These are phyloP conservation scores for Cyphellophora attinorum DNA, from an alignment of 2,329 filamentous ascomycete species.

Conservation along the genomic window DNA sequence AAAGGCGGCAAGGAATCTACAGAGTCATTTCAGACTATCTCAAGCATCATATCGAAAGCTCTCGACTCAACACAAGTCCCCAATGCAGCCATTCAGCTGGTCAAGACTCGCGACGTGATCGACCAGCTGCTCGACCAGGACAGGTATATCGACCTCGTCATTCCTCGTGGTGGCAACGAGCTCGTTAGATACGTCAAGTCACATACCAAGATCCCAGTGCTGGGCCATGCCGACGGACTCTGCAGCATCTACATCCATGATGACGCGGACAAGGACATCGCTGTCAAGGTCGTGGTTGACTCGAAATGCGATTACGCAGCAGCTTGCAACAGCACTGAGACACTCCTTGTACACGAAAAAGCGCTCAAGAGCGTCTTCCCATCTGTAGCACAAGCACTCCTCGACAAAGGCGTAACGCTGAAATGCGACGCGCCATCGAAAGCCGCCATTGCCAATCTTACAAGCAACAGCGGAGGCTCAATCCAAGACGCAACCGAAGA, in stretches of 20 bases:
- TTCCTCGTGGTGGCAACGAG: slow-evolving; percentile 83
- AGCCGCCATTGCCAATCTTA: slow-evolving; percentile 46
- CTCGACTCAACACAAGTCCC: slow-evolving; percentile 66
- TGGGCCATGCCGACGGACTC: slow-evolving; percentile 91
- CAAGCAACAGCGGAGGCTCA: slow-evolving; percentile 32
- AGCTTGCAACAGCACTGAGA: slow-evolving; percentile 91
- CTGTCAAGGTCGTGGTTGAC: slow-evolving; percentile 70
- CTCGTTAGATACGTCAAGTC: slow-evolving; percentile 83
- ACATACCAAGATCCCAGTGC: slow-evolving; percentile 85
- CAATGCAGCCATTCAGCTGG: slow-evolving; percentile 80
- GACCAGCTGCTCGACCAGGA: slow-evolving; percentile 79
- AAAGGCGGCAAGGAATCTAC: slow-evolving; percentile 97
- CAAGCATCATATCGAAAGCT: slow-evolving; percentile 70
- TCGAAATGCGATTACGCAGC: slow-evolving; percentile 92
- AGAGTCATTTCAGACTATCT: slow-evolving; percentile 88
- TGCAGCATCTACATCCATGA: slow-evolving; percentile 78
- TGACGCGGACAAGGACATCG: slow-evolving; percentile 64
- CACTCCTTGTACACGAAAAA: slow-evolving; percentile 70
- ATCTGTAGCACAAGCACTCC: slow-evolving; percentile 60
- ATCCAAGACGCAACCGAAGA: slow-evolving; percentile 56
- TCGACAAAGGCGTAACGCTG: slow-evolving; percentile 68
- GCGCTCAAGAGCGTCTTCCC: slow-evolving; percentile 61
- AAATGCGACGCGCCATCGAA: slow-evolving; percentile 68
- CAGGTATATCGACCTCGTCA: slow-evolving; percentile 84
- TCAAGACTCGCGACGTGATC: slow-evolving; percentile 85